phyloP scores from a whole-genome alignment of 2,329 filamentous ascomycete species.

The Oidium heveae region DNA sequence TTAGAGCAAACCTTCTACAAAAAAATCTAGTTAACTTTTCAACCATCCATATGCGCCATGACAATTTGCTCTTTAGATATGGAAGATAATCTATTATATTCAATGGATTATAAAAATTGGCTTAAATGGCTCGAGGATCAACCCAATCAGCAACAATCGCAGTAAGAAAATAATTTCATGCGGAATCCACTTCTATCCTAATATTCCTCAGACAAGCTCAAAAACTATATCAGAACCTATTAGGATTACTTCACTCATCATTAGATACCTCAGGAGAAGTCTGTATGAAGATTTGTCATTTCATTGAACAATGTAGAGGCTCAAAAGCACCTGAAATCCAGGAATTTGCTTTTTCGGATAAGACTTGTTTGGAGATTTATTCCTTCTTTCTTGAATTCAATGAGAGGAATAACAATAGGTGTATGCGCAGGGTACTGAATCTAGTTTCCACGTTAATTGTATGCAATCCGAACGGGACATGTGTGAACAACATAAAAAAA shows the following conservation, averaged over 20 bases:
- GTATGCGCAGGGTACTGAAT: constrained; percentile 36
- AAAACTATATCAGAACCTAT: constrained; percentile 6
- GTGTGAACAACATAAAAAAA: constrained; percentile 20
- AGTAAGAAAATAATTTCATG: constrained; percentile 13
- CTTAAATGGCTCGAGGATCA: constrained; percentile 20
- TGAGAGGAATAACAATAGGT: constrained; percentile 36
- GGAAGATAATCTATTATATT: no score
- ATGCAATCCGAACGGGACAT: constrained; percentile 21
- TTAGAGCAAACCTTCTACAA: no score
- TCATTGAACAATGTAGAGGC: constrained; percentile 32
- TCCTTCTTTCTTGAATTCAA: constrained; percentile 42
- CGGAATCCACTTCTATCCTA: background rate
- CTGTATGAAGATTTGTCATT: constrained; percentile 33
- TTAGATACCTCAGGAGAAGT: constrained; percentile 29
- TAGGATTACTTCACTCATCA: constrained; percentile 18
- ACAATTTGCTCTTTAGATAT: no score
- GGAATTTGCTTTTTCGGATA: constrained; percentile 25
- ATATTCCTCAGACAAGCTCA: constrained; percentile 1
- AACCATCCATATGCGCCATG: no score
- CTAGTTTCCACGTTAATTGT: constrained; percentile 25
- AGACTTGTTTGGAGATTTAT: constrained; percentile 25
- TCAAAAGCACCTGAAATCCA: constrained; percentile 20
- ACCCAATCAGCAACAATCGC: constrained; percentile 13
- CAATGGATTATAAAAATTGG: constrained; percentile 7
- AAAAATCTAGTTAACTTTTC: no score